phyloP scores from a whole-genome alignment of 495 filamentous ascomycete species.

The Lasiosphaeris hirsuta region DNA sequence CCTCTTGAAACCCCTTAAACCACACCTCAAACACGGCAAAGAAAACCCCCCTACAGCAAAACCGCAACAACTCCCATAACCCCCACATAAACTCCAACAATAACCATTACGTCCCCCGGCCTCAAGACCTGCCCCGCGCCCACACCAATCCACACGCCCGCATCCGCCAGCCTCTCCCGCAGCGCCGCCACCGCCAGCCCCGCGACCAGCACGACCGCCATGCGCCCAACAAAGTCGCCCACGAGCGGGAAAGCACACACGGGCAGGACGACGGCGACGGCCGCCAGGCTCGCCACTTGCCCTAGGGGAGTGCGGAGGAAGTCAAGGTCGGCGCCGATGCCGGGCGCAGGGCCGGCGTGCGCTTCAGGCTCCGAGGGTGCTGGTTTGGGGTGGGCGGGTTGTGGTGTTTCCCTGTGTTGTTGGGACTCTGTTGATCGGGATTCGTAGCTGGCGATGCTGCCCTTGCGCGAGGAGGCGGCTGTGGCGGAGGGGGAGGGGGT shows the following conservation, averaged over 20 bases:
- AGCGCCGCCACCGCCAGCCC: slow-evolving; percentile 6
- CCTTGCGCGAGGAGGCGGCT: not conserved
- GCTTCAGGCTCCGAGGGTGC: no score
- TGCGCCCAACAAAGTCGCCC: slow-evolving; percentile 15
- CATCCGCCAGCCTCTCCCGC: slow-evolving; percentile 5
- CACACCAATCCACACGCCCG: not conserved
- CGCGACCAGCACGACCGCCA: slow-evolving; percentile 16
- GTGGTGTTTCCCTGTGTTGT: no score
- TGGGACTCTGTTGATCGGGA: no score
- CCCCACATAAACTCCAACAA: slow-evolving; percentile 5
- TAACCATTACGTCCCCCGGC: not conserved
- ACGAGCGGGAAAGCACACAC: slow-evolving; percentile 9
- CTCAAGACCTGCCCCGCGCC: not conserved
- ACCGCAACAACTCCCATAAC: not conserved
- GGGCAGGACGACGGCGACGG: slow-evolving; percentile 4
- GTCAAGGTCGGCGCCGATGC: not conserved
- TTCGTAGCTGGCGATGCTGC: not conserved
- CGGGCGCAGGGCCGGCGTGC: not conserved
- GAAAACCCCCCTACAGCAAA: not conserved
- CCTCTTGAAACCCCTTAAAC: no score
- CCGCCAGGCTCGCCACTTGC: slow-evolving; percentile 1
- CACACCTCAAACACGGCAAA: no score
- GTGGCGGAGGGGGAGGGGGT: not conserved
- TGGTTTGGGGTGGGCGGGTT: no score
- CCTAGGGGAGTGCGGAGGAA: not conserved